Percentiles rank a stretch among this genome's conserved stretches.
These are phyloP conservation scores for Mangifera indica DNA, from an alignment of 345 rosid genomes.

Conservation along the genomic window DNA sequence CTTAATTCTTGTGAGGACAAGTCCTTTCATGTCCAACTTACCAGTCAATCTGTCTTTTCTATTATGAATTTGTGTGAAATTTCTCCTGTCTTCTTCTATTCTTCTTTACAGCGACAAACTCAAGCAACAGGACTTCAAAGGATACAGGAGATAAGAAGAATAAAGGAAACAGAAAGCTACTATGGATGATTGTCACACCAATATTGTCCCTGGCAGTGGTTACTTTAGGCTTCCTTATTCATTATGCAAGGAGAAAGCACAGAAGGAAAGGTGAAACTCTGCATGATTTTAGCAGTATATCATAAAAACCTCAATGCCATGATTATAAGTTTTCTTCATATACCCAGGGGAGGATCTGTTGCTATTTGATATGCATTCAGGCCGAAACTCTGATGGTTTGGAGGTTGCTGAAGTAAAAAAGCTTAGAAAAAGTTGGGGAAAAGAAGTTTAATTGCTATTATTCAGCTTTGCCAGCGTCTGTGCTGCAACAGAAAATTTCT, in stretches of 20 bases:
- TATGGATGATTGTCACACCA: slow-evolving; percentile 6
- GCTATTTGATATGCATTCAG: slow-evolving; percentile 10
- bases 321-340: not conserved
- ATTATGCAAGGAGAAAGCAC: not conserved
- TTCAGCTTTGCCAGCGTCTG: slow-evolving; percentile 41
- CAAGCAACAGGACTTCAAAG: not conserved
- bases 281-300: not conserved
- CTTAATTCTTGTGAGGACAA: too few relatives aligned
- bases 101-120: not conserved
- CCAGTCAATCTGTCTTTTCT: too few relatives aligned
- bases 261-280: slow-evolving; percentile 4
- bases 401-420: slow-evolving; percentile 16
- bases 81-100: not conserved
- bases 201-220: not conserved
- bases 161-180: not conserved
- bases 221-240: not conserved
- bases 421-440: slow-evolving; percentile 14
- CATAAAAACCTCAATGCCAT: not conserved
- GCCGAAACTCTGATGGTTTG: not conserved
- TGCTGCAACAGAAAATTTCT: slow-evolving; percentile 42
- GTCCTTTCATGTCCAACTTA: too few relatives aligned
- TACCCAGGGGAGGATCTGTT: slow-evolving; percentile 17
- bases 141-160: not conserved
- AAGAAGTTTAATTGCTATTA: slow-evolving; percentile 34
- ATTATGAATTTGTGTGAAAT: too few relatives aligned